phyloP scores from a whole-genome alignment of 2,329 filamentous ascomycete species.

The Trichoderma semiorbis region DNA sequence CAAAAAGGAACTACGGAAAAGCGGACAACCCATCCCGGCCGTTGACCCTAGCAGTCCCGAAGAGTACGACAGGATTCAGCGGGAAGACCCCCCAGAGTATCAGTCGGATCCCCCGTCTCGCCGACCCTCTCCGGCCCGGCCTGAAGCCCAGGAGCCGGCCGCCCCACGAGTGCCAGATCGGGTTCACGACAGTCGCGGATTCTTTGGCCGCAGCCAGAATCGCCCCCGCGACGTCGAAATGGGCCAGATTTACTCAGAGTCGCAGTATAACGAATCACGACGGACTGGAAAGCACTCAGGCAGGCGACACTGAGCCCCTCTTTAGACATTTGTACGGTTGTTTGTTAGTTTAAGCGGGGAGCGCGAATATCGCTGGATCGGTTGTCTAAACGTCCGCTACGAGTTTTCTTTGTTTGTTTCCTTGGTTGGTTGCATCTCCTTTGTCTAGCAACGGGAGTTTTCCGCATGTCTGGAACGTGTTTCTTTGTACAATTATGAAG shows the following conservation, averaged over 20 bases:
- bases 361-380: not conserved
- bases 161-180: conserved; percentile 28
- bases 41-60: conserved; percentile 52
- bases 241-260: conserved; percentile 23
- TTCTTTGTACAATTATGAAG: not conserved
- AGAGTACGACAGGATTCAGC: conserved; percentile 44
- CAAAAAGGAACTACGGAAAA: conserved; percentile 50
- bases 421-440: not conserved
- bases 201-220: conserved; percentile 29
- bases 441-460: not conserved
- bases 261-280: not conserved
- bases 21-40: conserved; percentile 44
- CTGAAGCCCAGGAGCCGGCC: conserved; percentile 6
- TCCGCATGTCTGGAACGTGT: conserved; percentile 9
- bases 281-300: conserved; percentile 7
- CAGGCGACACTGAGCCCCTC: not conserved
- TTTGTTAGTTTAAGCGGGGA: not conserved
- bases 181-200: conserved; percentile 25
- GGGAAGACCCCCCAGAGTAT: conserved; percentile 29
- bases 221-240: conserved; percentile 32
- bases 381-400: not conserved
- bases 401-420: not conserved
- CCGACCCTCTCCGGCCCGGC: conserved; percentile 23
- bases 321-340: not conserved
- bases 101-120: conserved; percentile 28